Evolutionary conservation across 2,329 filamentous ascomycete genomes (phyloP).

Genomic region (Simplicillium aogashimaense): DNA sequence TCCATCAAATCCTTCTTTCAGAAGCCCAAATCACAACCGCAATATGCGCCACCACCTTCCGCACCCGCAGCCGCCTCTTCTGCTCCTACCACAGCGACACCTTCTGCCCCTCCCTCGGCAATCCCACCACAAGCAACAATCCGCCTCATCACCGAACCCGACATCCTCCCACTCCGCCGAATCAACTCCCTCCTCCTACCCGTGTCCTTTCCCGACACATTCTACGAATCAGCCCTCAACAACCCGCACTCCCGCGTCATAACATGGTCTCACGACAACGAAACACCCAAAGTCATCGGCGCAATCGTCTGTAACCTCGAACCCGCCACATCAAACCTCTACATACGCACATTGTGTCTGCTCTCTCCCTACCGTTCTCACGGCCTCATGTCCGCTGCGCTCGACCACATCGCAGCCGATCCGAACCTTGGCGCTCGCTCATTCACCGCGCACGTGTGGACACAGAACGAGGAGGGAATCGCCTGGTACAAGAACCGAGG

Average conservation of each 20-base stretch:
- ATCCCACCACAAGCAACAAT: slow-evolving; percentile 35
- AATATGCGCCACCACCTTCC: slow-evolving; percentile 24
- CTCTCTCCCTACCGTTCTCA: slow-evolving; percentile 53
- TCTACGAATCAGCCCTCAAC: slow-evolving; percentile 44
- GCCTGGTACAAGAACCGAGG: slow-evolving; percentile 52
- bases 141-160: slow-evolving; percentile 35
- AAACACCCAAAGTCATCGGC: slow-evolving; percentile 46
- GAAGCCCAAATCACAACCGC: slow-evolving; percentile 31
- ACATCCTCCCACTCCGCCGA: slow-evolving; percentile 49
- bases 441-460: slow-evolving; percentile 60
- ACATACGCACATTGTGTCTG: slow-evolving; percentile 55
- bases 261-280: too few relatives aligned
- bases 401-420: slow-evolving; percentile 40
- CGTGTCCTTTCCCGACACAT: slow-evolving; percentile 53
- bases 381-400: slow-evolving; percentile 46
- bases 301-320: slow-evolving; percentile 55
- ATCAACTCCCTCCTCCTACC: slow-evolving; percentile 57
- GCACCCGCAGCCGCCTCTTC: slow-evolving; percentile 15
- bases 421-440: slow-evolving; percentile 21
- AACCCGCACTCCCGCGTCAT: slow-evolving; percentile 51
- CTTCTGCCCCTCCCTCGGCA: slow-evolving; percentile 8
- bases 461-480: slow-evolving; percentile 52
- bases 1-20: slow-evolving; percentile 57
- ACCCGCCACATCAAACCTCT: slow-evolving; percentile 34
- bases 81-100: slow-evolving; percentile 16